A percentile compares a stretch with the other conserved stretches of the same genome.
Conservation (phyloP, 176 grass and related monocot genomes). For the Triticum turgidum region DNA sequence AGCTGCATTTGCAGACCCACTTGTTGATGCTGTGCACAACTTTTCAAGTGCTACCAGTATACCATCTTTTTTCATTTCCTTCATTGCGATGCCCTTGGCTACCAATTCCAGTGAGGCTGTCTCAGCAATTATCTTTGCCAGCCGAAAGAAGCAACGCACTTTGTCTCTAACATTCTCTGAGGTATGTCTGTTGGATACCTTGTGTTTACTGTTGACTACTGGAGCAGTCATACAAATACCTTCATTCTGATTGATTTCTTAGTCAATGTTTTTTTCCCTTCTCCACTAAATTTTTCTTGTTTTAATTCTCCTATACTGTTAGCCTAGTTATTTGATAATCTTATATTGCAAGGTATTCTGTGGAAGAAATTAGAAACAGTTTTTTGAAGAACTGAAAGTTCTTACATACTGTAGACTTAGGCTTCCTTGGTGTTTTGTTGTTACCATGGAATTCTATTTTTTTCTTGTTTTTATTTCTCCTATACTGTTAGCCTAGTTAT, state of each 20-base stretch:
- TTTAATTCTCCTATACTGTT: neutral
- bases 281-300: neutral
- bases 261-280: neutral
- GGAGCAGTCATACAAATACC: neutral
- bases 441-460: neutral
- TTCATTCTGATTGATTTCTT: neutral
- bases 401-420: neutral
- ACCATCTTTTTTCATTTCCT: constrained; percentile 94
- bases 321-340: neutral
- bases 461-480: neutral
- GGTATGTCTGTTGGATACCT: constrained; percentile 41
- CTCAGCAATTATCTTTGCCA: constrained; percentile 80
- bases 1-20: constrained; percentile 79
- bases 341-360: neutral
- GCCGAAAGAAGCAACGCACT: constrained; percentile 80
- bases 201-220: neutral
- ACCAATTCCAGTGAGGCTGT: constrained; percentile 96
- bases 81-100: constrained; percentile 87
- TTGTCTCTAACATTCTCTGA: constrained; percentile 93
- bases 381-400: neutral
- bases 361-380: neutral
- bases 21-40: constrained; percentile 83
- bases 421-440: neutral
- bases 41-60: constrained; percentile 79
- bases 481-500: neutral